phyloP scores from a whole-genome alignment of 257 asterid species.

The Agastache rugosa region DNA sequence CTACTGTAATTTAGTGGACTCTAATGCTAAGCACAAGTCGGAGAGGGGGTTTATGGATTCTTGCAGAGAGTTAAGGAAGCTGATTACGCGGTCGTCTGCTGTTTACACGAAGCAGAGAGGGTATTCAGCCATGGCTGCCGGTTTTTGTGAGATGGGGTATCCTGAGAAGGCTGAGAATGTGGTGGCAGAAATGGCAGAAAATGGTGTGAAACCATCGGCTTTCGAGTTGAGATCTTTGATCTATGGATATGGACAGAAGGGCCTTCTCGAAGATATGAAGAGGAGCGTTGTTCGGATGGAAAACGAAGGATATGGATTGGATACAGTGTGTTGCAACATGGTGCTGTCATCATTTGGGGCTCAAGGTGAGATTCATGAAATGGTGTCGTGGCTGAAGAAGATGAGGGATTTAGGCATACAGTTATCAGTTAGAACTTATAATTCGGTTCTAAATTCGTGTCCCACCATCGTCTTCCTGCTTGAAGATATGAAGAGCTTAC shows the following conservation, averaged over 20 bases:
- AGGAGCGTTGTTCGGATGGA: slow-evolving; percentile 56
- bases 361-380: slow-evolving; percentile 53
- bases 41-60: slow-evolving; percentile 52
- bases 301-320: slow-evolving; percentile 64
- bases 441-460: slow-evolving; percentile 77
- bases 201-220: slow-evolving; percentile 59
- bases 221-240: slow-evolving; percentile 67
- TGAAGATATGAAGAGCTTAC: slow-evolving; percentile 53
- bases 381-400: slow-evolving; percentile 67
- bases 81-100: slow-evolving; percentile 54
- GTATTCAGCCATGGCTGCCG: slow-evolving; percentile 64
- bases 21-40: slow-evolving; percentile 58
- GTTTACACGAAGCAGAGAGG: slow-evolving; percentile 66
- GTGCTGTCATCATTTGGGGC: slow-evolving; percentile 78
- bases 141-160: slow-evolving; percentile 65
- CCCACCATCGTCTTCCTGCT: slow-evolving; percentile 55
- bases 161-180: slow-evolving; percentile 68
- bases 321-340: slow-evolving; percentile 81
- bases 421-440: slow-evolving; percentile 69
- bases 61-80: slow-evolving; percentile 46
- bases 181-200: slow-evolving; percentile 66
- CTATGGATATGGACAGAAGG: slow-evolving; percentile 78
- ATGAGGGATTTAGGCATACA: slow-evolving; percentile 55
- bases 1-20: slow-evolving; percentile 64
- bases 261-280: slow-evolving; percentile 75